These are phyloP conservation scores for Claviceps maximensis DNA, from an alignment of 2,329 filamentous ascomycete genomes.

Conservation along the genomic window DNA sequence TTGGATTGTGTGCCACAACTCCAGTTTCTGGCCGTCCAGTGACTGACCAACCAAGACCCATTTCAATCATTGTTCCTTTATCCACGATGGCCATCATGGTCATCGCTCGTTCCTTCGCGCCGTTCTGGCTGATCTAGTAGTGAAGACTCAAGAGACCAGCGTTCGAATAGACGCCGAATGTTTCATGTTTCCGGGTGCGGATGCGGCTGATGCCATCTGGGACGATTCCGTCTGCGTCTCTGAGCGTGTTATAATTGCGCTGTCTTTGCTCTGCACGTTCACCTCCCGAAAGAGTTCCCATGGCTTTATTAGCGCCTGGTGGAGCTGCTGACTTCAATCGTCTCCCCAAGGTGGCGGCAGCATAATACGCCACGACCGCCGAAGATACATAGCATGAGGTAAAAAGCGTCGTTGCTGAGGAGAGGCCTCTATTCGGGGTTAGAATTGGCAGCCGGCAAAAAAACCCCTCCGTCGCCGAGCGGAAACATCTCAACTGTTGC, in stretches of 20 bases:
- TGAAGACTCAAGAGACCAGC: not conserved
- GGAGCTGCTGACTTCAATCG: conserved; percentile 18
- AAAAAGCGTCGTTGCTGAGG: not conserved
- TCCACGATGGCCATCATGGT: not conserved
- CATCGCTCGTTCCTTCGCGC: not conserved
- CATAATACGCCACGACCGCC: not conserved
- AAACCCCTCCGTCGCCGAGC: too few relatives aligned
- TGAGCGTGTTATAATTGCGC: not conserved
- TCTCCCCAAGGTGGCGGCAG: conserved; percentile 6
- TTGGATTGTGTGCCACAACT: not conserved
- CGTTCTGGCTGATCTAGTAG: not conserved
- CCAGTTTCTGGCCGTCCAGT: not conserved
- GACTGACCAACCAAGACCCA: not conserved
- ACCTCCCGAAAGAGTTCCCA: not conserved
- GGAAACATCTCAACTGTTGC: not conserved
- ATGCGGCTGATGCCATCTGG: too few relatives aligned
- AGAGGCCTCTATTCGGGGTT: not conserved
- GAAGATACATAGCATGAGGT: not conserved
- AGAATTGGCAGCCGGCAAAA: not conserved
- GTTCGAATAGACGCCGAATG: too few relatives aligned
- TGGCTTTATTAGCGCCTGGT: conserved; percentile 8
- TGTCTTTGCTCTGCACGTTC: not conserved
- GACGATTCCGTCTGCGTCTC: not conserved
- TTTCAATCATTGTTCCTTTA: not conserved
- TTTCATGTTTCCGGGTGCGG: too few relatives aligned